These are phyloP conservation scores for Phytophthora sansomeana DNA, from an alignment of 352 stramenopile genomes.

Conservation along the genomic window DNA sequence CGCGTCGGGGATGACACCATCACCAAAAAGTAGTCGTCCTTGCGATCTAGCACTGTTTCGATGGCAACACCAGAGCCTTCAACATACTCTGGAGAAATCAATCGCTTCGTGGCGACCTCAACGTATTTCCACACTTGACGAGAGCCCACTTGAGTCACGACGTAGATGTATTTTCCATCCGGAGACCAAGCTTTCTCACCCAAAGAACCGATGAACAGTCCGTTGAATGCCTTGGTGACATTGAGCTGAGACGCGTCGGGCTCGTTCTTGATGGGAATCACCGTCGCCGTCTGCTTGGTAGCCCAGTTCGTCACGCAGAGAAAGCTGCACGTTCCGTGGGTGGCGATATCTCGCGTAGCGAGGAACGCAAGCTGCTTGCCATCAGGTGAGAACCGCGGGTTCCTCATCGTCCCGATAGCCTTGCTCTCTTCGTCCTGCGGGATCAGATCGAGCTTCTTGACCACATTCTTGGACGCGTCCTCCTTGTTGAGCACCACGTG, in stretches of 20 bases:
- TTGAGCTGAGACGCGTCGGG: constrained; percentile 38
- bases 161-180: constrained; percentile 67
- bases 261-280: constrained; percentile 73
- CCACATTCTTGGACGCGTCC: constrained; percentile 34
- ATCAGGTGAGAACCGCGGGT: constrained; percentile 72
- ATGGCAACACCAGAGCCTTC: constrained; percentile 49
- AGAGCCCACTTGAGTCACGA: constrained; percentile 75
- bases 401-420: constrained; percentile 59
- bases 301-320: constrained; percentile 71
- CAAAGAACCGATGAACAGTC: constrained; percentile 69
- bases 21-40: constrained; percentile 48
- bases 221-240: constrained; percentile 69
- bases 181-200: constrained; percentile 60
- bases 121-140: constrained; percentile 78
- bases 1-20: constrained; percentile 63
- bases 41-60: constrained; percentile 65
- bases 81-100: constrained; percentile 65
- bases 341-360: constrained; percentile 69
- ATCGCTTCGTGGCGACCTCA: constrained; percentile 52
- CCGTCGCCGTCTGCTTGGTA: constrained; percentile 62
- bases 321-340: constrained; percentile 80
- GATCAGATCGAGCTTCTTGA: constrained; percentile 51
- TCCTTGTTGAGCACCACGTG: constrained; percentile 45
- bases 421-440: constrained; percentile 46
- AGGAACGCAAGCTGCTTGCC: constrained; percentile 76